Evolutionary conservation across 2,329 filamentous ascomycete genomes (phyloP).

Genomic region (Parastagonospora avenae): DNA sequence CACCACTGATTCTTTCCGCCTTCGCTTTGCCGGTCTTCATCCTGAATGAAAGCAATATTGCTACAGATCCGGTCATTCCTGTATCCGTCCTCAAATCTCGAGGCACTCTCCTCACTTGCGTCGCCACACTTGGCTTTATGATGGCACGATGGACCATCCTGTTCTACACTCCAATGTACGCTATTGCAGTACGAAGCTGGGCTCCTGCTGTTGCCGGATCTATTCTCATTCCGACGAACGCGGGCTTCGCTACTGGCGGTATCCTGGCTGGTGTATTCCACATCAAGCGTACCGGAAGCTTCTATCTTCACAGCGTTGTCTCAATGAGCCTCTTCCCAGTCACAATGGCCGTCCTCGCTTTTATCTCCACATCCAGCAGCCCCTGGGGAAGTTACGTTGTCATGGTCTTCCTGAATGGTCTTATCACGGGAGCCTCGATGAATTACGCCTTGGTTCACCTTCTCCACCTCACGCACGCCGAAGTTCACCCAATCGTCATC

Average conservation of each 20-base stretch:
- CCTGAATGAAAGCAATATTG: slow-evolving; percentile 66
- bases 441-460: slow-evolving; percentile 85
- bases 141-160: slow-evolving; percentile 78
- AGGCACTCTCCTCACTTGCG: slow-evolving; percentile 73
- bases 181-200: slow-evolving; percentile 75
- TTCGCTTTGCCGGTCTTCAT: slow-evolving; percentile 59
- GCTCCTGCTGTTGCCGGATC: slow-evolving; percentile 72
- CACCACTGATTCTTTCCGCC: slow-evolving; percentile 66
- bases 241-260: slow-evolving; percentile 77
- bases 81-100: slow-evolving; percentile 71
- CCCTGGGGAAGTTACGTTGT: slow-evolving; percentile 61
- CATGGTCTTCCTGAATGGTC: slow-evolving; percentile 71
- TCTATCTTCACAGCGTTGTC: slow-evolving; percentile 68
- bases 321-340: slow-evolving; percentile 67
- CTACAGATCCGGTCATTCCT: slow-evolving; percentile 75
- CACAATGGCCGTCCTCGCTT: slow-evolving; percentile 63
- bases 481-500: slow-evolving; percentile 75
- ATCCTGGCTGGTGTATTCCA: slow-evolving; percentile 76
- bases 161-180: slow-evolving; percentile 81
- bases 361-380: slow-evolving; percentile 59
- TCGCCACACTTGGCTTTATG: slow-evolving; percentile 79
- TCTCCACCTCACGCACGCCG: slow-evolving; percentile 70
- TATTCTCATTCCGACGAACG: slow-evolving; percentile 80
- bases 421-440: slow-evolving; percentile 72
- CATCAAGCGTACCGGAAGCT: slow-evolving; percentile 73